Percentiles rank a stretch among this genome's conserved stretches.
Conservation (phyloP, 1,139 yeast genomes). For the Yamadazyma oceani region DNA sequence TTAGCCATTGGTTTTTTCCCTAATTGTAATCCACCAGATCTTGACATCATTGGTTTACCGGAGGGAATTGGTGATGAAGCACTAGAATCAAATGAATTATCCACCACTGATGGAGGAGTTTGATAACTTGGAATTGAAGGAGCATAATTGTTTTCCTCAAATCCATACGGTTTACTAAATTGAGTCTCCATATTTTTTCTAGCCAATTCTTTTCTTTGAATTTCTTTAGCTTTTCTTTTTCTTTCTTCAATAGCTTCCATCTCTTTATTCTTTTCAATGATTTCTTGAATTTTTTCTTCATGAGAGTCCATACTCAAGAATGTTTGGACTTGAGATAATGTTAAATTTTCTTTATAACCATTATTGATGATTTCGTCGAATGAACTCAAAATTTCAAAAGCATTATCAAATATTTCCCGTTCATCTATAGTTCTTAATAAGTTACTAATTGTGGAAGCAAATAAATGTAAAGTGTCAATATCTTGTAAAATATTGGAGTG, state of each 20-base stretch:
- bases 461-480: constrained; percentile 85
- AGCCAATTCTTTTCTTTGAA: constrained; percentile 83
- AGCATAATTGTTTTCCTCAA: constrained; percentile 8
- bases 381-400: constrained; percentile 87
- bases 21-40: constrained; percentile 73
- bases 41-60: constrained; percentile 38
- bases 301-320: constrained; percentile 97
- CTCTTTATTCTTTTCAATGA: constrained; percentile 95
- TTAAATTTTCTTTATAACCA: constrained; percentile 89
- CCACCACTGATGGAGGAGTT: constrained; percentile 29
- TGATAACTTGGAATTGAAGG: constrained; percentile 30
- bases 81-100: constrained; percentile 9
- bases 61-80: constrained; percentile 13
- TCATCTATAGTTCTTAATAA: constrained; percentile 76
- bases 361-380: constrained; percentile 90
- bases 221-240: constrained; percentile 92
- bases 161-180: constrained; percentile 11
- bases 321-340: constrained; percentile 79
- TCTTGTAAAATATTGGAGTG: constrained; percentile 93
- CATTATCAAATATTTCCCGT: constrained; percentile 76
- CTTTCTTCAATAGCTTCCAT: constrained; percentile 96
- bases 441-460: constrained; percentile 78
- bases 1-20: constrained; percentile 55
- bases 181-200: constrained; percentile 49
- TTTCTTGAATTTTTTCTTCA: constrained; percentile 97